Conservation (phyloP, 176 grass and related monocot genomes). For the Cenchrus americanus region DNA sequence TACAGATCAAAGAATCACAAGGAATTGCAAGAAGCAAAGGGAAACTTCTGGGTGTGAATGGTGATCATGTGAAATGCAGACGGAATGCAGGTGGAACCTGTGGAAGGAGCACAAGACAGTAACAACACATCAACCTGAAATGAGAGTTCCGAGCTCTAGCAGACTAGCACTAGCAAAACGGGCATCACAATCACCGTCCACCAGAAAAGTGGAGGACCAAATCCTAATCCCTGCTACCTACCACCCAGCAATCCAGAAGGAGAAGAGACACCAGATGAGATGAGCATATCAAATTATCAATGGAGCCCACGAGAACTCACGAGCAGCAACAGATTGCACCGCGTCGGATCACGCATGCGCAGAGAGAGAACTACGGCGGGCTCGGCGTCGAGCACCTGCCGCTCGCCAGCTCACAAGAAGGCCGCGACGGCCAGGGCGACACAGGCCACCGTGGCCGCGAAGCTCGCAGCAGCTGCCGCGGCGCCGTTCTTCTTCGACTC, state of each 20-base stretch:
- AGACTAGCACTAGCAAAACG: slow-evolving; percentile 34
- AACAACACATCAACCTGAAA: slow-evolving; percentile 23
- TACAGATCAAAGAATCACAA: background rate
- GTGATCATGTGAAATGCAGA: too few relatives aligned
- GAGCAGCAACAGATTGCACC: slow-evolving; percentile 36
- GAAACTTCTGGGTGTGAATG: background rate
- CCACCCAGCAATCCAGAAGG: slow-evolving; percentile 1
- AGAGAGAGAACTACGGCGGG: slow-evolving; percentile 8
- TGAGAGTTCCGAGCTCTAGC: background rate
- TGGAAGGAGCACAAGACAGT: background rate
- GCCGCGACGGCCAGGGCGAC: slow-evolving; percentile 14
- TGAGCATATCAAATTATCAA: slow-evolving; percentile 30
- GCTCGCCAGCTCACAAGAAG: slow-evolving; percentile 46
- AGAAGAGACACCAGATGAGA: slow-evolving; percentile 3
- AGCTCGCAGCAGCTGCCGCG: background rate
- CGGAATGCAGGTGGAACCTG: background rate
- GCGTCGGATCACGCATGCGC: slow-evolving; percentile 37
- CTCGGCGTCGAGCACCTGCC: slow-evolving; percentile 25
- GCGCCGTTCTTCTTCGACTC: slow-evolving; percentile 37
- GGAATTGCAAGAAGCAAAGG: background rate
- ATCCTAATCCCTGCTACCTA: slow-evolving; percentile 8
- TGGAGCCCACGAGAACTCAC: slow-evolving; percentile 46
- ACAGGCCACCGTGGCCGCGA: slow-evolving; percentile 31
- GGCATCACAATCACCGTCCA: slow-evolving; percentile 35
- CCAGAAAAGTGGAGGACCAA: slow-evolving; percentile 18